A percentile compares a stretch with the other conserved stretches of the same genome.
Conservation (phyloP, 495 filamentous ascomycete genomes). For the Xylaria grammica region DNA sequence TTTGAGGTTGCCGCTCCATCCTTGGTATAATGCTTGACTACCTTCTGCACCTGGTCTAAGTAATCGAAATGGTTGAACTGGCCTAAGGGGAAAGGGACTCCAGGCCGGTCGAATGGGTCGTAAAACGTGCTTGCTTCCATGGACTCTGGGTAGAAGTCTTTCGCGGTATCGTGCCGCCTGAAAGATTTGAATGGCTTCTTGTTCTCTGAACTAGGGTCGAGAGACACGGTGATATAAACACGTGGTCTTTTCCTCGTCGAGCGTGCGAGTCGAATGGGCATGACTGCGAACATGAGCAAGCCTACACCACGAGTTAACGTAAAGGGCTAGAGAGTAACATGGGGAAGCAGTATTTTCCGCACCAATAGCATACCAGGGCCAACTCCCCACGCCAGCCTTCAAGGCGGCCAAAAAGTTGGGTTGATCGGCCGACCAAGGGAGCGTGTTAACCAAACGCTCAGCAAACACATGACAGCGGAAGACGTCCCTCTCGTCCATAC, state of each 20-base stretch:
- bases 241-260: neutral
- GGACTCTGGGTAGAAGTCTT: too few relatives aligned
- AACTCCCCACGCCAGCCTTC: neutral
- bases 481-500: neutral
- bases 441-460: neutral
- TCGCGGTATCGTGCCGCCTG: too few relatives aligned
- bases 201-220: neutral
- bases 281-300: conserved; percentile 17
- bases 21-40: neutral
- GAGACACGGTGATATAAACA: too few relatives aligned
- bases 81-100: neutral
- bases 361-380: neutral
- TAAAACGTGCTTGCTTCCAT: neutral
- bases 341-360: neutral
- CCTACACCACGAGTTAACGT: conserved; percentile 3
- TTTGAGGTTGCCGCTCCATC: neutral
- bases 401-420: too few relatives aligned
- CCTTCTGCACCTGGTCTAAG: neutral
- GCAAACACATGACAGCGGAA: neutral
- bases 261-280: neutral
- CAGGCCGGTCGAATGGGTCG: neutral
- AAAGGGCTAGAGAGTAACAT: neutral
- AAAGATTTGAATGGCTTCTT: neutral
- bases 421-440: neutral
- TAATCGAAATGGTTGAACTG: neutral